These are phyloP conservation scores for Austroboletus novae-zelandiae DNA, from an alignment of 1,284 basidiomycete species.

Conservation along the genomic window DNA sequence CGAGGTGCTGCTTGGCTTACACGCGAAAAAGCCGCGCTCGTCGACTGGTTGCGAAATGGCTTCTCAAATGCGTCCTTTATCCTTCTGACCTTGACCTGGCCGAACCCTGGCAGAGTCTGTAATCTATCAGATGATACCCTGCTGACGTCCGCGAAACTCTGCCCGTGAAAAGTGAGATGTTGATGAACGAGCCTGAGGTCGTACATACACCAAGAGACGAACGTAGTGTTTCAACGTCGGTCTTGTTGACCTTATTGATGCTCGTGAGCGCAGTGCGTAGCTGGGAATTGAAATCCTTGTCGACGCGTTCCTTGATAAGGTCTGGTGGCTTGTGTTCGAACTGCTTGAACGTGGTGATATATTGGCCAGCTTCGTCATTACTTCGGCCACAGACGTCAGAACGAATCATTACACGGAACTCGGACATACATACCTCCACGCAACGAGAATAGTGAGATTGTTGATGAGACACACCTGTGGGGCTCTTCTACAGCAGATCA, in stretches of 20 bases:
- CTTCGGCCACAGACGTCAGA: constrained; percentile 39
- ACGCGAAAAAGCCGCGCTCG: constrained; percentile 44
- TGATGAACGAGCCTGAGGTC: not conserved
- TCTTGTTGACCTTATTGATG: constrained; percentile 95
- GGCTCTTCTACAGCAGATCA: constrained; percentile 5
- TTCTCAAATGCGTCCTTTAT: constrained; percentile 78
- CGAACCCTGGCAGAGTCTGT: constrained; percentile 87
- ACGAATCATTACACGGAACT: not conserved
- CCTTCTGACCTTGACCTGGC: constrained; percentile 89
- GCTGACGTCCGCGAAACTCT: constrained; percentile 86
- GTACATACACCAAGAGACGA: constrained; percentile 87
- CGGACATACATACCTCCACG: constrained; percentile 70
- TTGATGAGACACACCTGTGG: constrained; percentile 82
- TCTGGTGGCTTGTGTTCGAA: constrained; percentile 94
- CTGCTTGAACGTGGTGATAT: constrained; percentile 88
- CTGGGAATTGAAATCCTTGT: constrained; percentile 84
- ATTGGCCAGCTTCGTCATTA: constrained; percentile 88
- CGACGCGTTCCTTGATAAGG: constrained; percentile 89
- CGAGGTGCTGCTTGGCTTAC: constrained; percentile 22
- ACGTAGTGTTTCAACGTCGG: constrained; percentile 92
- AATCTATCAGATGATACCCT: constrained; percentile 73
- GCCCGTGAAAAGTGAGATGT: constrained; percentile 4
- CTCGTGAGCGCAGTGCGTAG: constrained; percentile 86
- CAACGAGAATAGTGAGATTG: constrained; percentile 87
- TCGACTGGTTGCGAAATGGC: constrained; percentile 66